These are phyloP conservation scores for Avena atlantica DNA, from an alignment of 176 grass and related monocot species.

Conservation along the genomic window DNA sequence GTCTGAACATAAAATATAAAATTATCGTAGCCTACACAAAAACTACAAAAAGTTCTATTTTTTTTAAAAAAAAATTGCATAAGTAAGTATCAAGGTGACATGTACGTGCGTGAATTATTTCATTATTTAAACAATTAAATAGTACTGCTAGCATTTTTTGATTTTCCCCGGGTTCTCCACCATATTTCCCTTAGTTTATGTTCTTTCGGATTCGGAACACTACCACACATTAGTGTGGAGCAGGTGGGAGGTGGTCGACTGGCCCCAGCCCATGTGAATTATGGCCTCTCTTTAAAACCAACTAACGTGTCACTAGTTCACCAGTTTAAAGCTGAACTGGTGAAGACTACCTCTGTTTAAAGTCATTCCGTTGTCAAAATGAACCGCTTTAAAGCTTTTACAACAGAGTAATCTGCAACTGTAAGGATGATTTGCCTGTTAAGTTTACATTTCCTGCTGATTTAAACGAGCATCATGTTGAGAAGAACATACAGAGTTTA, in stretches of 20 bases:
- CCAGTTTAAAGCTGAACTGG: background rate
- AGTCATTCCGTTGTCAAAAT: background rate
- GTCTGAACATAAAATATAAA: no score
- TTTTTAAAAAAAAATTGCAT: no score
- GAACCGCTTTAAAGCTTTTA: background rate
- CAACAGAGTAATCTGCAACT: background rate
- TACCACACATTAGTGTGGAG: background rate
- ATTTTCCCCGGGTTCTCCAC: no score
- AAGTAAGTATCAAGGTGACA: no score
- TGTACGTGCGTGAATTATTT: no score
- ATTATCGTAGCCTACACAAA: no score
- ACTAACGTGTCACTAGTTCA: background rate
- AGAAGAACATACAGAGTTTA: background rate
- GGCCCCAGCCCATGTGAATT: constrained; percentile 25
- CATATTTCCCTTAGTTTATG: background rate
- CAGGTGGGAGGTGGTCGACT: background rate
- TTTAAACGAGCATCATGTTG: background rate
- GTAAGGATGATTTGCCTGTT: background rate
- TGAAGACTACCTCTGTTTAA: background rate
- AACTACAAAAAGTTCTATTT: no score
- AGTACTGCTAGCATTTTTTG: no score
- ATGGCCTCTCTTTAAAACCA: background rate
- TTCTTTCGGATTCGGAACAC: background rate
- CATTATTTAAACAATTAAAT: no score
- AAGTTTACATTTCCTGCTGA: background rate